Base-by-base conservation (phyloP, 768 basidiomycete genomes). In the Tylopilus sp. region DNA sequence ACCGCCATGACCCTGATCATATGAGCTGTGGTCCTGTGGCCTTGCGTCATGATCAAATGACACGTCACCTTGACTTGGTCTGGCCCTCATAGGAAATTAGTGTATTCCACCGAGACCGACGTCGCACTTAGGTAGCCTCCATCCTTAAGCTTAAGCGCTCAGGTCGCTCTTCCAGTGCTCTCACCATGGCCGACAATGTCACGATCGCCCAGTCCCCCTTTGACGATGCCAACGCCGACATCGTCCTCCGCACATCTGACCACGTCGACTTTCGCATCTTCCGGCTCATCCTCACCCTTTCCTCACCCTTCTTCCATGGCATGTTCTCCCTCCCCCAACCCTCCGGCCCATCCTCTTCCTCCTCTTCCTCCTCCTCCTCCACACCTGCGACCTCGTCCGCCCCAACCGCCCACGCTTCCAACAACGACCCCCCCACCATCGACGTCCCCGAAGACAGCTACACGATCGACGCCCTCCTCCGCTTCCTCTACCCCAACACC, bases 321-420 rank as follows among this genome's bases (percentile, higher is more conserved):
- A 51, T 51, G 50, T 47, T 51, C 9, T 6, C 50, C 39, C 50
- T 51, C 9, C 50, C 50, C 12, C 50, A 47, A 4, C 50, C 44
- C 44, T 7, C 21, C 20, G 33, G 17, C 33, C 6, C 33, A 15
- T 33, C 31, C 5, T 35, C 33, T 6, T 17, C 33, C 7, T 35
- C 33, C 15, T 13, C 15, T 17, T 35, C 33, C 15, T 17, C 33
- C 7, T 35, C 33, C 15, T 13, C 15, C 33, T 13, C 7, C 1
- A 17, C 33, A 3, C 12, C 6, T 6, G 31, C 12, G 3, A 17
- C 33, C 6, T 17, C 33, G 15, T 15, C 15, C 33, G 5, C 33
- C 33, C 1, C 33, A 13, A 35, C 4, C 33, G 11, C n/a, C n/a
- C n/a, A 17, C 33, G 15, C 33, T 13, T 3, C 12, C 33, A 6